These are phyloP conservation scores for Pezicula neosporulosa DNA, from an alignment of 2,329 filamentous ascomycete genomes.

Conservation along the genomic window DNA sequence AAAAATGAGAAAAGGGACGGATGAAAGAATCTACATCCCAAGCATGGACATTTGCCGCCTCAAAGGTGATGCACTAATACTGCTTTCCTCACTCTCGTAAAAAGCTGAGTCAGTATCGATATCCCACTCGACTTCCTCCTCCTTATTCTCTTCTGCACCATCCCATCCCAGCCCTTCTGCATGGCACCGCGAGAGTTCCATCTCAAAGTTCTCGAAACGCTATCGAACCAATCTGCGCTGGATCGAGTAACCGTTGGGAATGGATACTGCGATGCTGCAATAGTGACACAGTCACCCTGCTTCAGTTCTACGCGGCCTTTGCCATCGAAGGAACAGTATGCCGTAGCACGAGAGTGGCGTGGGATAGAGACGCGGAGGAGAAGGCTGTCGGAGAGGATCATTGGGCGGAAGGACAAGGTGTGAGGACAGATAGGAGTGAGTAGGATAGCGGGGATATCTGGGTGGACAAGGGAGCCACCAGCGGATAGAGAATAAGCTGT, in stretches of 20 bases:
- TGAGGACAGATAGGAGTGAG: constrained; percentile 97
- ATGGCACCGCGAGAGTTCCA: constrained; percentile 94
- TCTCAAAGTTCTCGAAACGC: constrained; percentile 82
- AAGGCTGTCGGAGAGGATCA: constrained; percentile 95
- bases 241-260: constrained; percentile 94
- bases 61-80: constrained; percentile 63
- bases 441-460: constrained; percentile 93
- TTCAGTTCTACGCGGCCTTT: constrained; percentile 92
- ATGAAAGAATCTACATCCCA: constrained; percentile 44
- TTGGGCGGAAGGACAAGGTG: constrained; percentile 92
- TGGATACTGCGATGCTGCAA: constrained; percentile 92
- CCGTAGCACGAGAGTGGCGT: constrained; percentile 79
- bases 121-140: constrained; percentile 71
- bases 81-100: constrained; percentile 71
- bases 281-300: constrained; percentile 92
- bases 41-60: constrained; percentile 72
- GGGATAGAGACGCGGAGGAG: constrained; percentile 87
- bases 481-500: constrained; percentile 96
- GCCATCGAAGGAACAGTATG: constrained; percentile 96
- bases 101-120: constrained; percentile 84
- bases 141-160: constrained; percentile 35
- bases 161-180: constrained; percentile 79
- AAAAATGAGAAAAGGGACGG: not conserved
- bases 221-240: constrained; percentile 94
- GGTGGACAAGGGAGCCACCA: constrained; percentile 91